These are phyloP conservation scores for Neopestalotiopsis clavispora DNA, from an alignment of 2,329 filamentous ascomycete species.

Conservation along the genomic window DNA sequence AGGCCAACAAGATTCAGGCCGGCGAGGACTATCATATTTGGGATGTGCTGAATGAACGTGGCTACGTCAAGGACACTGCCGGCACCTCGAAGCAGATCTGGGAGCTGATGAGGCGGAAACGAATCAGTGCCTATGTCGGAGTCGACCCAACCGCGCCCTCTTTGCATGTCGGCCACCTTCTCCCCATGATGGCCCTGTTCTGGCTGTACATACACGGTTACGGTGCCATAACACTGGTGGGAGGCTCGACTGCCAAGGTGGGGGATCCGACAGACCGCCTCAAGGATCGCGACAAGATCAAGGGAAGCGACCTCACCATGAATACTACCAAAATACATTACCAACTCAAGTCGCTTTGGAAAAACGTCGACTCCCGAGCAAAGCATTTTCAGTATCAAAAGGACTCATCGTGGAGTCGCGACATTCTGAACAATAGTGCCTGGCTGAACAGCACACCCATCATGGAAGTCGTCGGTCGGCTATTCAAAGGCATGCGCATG, in stretches of 20 bases:
- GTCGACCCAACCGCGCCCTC: constrained; percentile 83
- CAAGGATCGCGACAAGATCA: constrained; percentile 60
- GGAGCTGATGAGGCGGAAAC: constrained; percentile 65
- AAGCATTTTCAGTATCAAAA: constrained; percentile 67
- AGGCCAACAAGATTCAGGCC: constrained; percentile 50
- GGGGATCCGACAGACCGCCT: constrained; percentile 79
- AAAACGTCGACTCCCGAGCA: constrained; percentile 71
- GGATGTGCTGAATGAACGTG: constrained; percentile 71
- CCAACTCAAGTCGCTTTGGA: constrained; percentile 75
- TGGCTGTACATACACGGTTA: constrained; percentile 83
- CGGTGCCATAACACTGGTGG: constrained; percentile 69
- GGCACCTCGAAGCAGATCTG: constrained; percentile 63
- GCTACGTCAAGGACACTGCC: constrained; percentile 75
- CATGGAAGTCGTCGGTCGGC: constrained; percentile 73
- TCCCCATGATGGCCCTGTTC: constrained; percentile 83
- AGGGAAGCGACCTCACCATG: constrained; percentile 56
- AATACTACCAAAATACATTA: constrained; percentile 72
- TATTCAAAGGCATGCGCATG: constrained; percentile 77
- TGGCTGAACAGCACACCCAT: constrained; percentile 80
- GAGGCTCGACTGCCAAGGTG: constrained; percentile 77
- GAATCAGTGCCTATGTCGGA: constrained; percentile 78
- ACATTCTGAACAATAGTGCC: constrained; percentile 78
- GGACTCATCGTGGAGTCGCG: constrained; percentile 69
- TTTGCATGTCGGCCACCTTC: constrained; percentile 79
- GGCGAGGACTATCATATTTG: constrained; percentile 61